Conservation (phyloP, 176 grass and related monocot species). For the Aegilops speltoides region DNA sequence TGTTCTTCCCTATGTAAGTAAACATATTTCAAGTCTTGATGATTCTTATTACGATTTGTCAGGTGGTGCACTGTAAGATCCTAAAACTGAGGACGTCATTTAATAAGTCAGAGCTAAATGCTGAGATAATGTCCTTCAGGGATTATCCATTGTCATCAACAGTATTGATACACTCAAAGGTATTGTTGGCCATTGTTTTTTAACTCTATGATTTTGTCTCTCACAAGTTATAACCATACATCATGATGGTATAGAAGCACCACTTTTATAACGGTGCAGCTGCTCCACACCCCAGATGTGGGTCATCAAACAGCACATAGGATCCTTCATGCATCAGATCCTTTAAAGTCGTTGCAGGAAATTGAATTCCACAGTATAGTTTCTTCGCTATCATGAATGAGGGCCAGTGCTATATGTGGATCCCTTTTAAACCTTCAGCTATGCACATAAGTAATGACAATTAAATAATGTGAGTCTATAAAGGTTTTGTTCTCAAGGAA, state of each 20-base stretch:
- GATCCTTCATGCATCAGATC: constrained; percentile 91
- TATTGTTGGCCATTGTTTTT: constrained; percentile 36
- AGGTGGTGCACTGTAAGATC: constrained; percentile 81
- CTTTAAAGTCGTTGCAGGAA: constrained; percentile 92
- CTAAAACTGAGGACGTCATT: constrained; percentile 84
- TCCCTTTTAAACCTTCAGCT: constrained; percentile 10
- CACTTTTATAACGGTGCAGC: constrained; percentile 10
- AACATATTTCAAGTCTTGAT: not conserved
- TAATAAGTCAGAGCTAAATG: constrained; percentile 82
- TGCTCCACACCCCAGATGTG: constrained; percentile 62
- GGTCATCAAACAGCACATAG: constrained; percentile 94
- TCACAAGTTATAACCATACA: not conserved
- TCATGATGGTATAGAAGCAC: not conserved
- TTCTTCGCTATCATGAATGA: constrained; percentile 91
- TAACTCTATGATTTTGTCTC: not conserved
- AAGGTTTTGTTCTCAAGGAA: constrained; percentile 22
- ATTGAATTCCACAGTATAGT: constrained; percentile 75
- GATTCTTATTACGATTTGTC: constrained; percentile 12
- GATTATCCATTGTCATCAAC: constrained; percentile 89
- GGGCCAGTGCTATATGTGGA: constrained; percentile 43
- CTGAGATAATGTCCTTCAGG: constrained; percentile 81
- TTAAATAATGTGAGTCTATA: not conserved
- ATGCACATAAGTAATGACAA: not conserved
- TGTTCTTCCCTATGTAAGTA: too few relatives aligned
- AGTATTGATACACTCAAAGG: constrained; percentile 87